Base-by-base conservation (phyloP, 352 stramenopile species). In the Globisporangium apiculatum region DNA sequence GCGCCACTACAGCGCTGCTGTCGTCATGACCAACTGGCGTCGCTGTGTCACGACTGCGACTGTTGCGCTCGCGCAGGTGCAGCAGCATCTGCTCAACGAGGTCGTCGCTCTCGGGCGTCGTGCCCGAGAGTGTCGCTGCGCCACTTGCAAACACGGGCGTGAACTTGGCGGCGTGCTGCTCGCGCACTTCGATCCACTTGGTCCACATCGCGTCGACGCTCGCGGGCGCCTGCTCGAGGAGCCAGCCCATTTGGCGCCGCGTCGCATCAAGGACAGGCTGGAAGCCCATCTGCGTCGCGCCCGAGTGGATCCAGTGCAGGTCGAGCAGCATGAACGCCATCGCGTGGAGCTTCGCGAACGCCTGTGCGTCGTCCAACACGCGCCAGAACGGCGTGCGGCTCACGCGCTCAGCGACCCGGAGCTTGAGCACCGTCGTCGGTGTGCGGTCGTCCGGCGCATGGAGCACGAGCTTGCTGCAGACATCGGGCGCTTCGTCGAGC, bases 271-370 rank as follows among this genome's bases (percentile, higher is more conserved):
- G 60, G 40, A 91, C 77, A 3, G 83, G 79, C 55, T 91, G 76
- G 66, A 93, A 93, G 1, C 83, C 81, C 83, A 93, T 91, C 52
- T 93, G 83, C 38, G 81, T 91, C 12, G 81, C 81, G 12, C 81
- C 83, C 5, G 81, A 88, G 64, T 87, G 79, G 42, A 91, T 65
- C 81, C 79, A 91, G 61, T 93, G 81, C 46, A 93, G 58, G 51
- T 93, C 81, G 42, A 93, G 67, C 55, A 91, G 66, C 83, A 90
- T 91, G 63, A 93, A 93, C 40, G 83, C 77, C 83, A 93, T 91
- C n/a, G 75, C 69, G 38, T 90, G 81, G 37, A 93, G 65, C 71
- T 91, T 86, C 48, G 72, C 76, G 36, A 94, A 86, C 40, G 81
- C 79, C 51, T 76, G 60, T 5, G 60, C 50, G 55, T 91, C 79